Evolutionary conservation across 2,329 filamentous ascomycete genomes (phyloP).

Genomic region (Fusarium multiceps): DNA sequence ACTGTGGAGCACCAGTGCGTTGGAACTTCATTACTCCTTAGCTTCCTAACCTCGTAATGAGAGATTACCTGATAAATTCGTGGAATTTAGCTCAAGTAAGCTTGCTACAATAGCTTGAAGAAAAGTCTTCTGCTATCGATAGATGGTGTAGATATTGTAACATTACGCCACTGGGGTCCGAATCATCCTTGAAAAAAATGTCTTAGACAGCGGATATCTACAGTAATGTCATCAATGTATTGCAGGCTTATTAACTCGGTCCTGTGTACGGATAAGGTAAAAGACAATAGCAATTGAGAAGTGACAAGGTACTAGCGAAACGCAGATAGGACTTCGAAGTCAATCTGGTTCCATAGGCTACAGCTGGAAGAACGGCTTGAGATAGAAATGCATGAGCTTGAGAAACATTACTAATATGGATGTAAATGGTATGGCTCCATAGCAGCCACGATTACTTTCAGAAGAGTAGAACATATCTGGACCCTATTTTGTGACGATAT

Average conservation of each 20-base stretch:
- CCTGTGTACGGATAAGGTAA: not conserved
- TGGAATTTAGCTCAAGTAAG: not conserved
- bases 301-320: not conserved
- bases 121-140: not conserved
- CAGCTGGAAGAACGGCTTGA: not conserved
- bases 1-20: not conserved
- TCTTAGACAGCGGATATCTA: not conserved
- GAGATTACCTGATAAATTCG: not conserved
- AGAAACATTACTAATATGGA: not conserved
- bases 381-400: not conserved
- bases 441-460: not conserved
- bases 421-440: not conserved
- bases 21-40: fast-evolving
- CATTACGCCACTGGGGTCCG: not conserved
- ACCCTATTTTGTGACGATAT: not conserved
- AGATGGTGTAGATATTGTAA: not conserved
- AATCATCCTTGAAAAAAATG: not conserved
- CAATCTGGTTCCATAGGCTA: not conserved
- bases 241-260: too few relatives aligned
- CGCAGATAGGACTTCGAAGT: not conserved
- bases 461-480: not conserved
- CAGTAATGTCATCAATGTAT: not conserved
- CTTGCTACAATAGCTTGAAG: not conserved
- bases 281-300: too few relatives aligned
- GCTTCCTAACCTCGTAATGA: not conserved